Base-by-base conservation (phyloP, 805 yeast species). In the Kazachstania africana region DNA sequence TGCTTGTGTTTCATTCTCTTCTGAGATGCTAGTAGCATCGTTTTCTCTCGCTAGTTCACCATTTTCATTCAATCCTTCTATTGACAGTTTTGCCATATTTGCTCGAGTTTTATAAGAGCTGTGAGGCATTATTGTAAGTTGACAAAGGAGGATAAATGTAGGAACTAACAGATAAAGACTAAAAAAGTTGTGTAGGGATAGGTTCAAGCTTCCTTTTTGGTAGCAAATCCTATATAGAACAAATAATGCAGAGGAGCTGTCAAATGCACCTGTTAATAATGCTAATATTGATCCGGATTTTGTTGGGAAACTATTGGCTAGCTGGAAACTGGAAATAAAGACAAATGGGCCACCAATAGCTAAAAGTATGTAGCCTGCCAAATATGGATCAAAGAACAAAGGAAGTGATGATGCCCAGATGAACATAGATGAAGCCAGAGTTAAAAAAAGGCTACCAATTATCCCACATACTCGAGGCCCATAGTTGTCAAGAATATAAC, bases 311-410 rank as follows among this genome's bases (percentile, higher is more conserved):
- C 81, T 70, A 51, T 85, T 87, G 5, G 95, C 81, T 51, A 87
- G 63, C 48, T 87, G 96, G 66, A 87, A 85, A 38, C 84, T 74
- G 12, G 94, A 78, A 36, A 88, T 85, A 52, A 82, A 87, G 14
- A 80, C 87, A 59, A 87, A 85, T 8, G 97, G 97, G 4, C 97
- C 96, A 5, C 94, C 95, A 35, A 84, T 62, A 0, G 95, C 95
- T 16, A 87, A 61, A 12, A 70, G 54, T 2, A 78, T 62, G 53
- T 82, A 88, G 1, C 96, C 97, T 6, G 58, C 35, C 24, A 83
- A 53, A 53, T 80, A 85, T 3, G 77, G 73, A 53, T 85, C 95
- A 18, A 39, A 24, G 27, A 69, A 42, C 0, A 42, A 5, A 0
- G 20, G 20, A 5, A 45, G 24, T 1, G 15, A 5, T 9, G 26